Evolutionary conservation across 148 eudicot species (phyloP), one percentile per base, ranked within the genome.

Genomic region (Nepenthes mirabilis): DNA sequence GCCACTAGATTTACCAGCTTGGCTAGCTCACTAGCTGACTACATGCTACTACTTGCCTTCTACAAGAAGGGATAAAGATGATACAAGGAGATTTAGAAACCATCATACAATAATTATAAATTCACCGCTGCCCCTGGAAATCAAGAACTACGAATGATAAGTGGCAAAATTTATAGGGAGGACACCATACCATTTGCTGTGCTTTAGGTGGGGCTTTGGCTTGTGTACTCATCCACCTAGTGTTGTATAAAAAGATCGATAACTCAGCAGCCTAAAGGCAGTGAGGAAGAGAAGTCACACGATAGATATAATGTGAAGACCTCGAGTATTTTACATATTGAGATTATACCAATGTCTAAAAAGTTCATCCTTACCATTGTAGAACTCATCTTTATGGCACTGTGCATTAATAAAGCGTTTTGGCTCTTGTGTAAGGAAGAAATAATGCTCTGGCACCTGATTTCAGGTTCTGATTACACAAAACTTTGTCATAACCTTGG

Each of bases 171-270:
- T 11, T 5, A 49, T 49, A 12, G 14, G 14, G 13, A 11, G 52
- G 52, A 49, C 48, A 49, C 14, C 58, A 34, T 77, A 90, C 97
- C 85, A 61, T 75, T 70, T 82, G 77, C 4, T 77, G 85, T 34
- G 52, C 70, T 72, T 83, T 90, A 63, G 90, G 70, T 62, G 90
- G 82, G 52, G 80, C 77, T 73, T 83, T 82, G 56, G 75, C 82
- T 65, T 82, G 77, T 47, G 83, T 79, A 33, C 88, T 58, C 55
- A 69, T 51, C 40, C 65, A 72, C 70, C 97, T 77, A 50, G 68
- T 59, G 58, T 69, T 65, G 33, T 66, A 61, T 65, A 63, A 64
- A 70, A 59, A 78, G 63, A 70, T 51, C 49, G 82, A 68, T 53
- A 72, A 65, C 56, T 68, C 73, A 49, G 81, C 63, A 60, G 61